A percentile compares a stretch with the other conserved stretches of the same genome.
Evolutionary conservation across 352 stramenopile species (phyloP).

Genomic region (Phytophthora tubulina): DNA sequence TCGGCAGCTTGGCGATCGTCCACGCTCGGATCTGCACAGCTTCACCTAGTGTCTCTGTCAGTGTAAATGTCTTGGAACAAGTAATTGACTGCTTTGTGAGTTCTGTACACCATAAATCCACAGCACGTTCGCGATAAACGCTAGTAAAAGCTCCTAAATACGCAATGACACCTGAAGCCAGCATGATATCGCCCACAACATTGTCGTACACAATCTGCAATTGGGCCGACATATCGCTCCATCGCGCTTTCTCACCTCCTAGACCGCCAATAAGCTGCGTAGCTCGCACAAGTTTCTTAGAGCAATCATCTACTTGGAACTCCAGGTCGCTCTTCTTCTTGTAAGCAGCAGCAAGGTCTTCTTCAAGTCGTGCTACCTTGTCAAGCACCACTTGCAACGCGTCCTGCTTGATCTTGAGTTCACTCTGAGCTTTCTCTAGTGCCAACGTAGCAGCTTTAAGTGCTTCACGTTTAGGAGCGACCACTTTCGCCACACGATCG

Average conservation of each 20-base stretch:
- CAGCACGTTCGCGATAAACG: slow-evolving; percentile 91
- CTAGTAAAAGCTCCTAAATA: slow-evolving; percentile 95
- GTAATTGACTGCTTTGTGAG: slow-evolving; percentile 77
- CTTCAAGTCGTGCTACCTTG: slow-evolving; percentile 92
- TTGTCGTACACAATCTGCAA: slow-evolving; percentile 92
- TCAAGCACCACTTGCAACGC: slow-evolving; percentile 93
- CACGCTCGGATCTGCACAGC: slow-evolving; percentile 93
- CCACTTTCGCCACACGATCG: slow-evolving; percentile 93
- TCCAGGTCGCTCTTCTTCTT: slow-evolving; percentile 94
- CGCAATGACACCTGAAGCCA: slow-evolving; percentile 94
- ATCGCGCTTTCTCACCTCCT: slow-evolving; percentile 94
- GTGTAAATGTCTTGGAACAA: slow-evolving; percentile 80
- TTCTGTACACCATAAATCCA: slow-evolving; percentile 82
- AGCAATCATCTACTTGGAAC: slow-evolving; percentile 94
- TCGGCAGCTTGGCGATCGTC: slow-evolving; percentile 96
- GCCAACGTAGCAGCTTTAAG: slow-evolving; percentile 91
- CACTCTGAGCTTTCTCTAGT: slow-evolving; percentile 87
- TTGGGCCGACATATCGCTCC: slow-evolving; percentile 91
- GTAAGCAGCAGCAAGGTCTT: slow-evolving; percentile 90
- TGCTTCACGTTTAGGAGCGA: slow-evolving; percentile 94
- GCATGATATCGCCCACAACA: slow-evolving; percentile 94
- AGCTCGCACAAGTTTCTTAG: slow-evolving; percentile 92
- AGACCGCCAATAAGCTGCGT: slow-evolving; percentile 95
- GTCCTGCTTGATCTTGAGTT: slow-evolving; percentile 92
- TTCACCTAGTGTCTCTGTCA: slow-evolving; percentile 92